Conservation (phyloP, 1,284 basidiomycete species). For the Microbotryomycetes sp. region DNA sequence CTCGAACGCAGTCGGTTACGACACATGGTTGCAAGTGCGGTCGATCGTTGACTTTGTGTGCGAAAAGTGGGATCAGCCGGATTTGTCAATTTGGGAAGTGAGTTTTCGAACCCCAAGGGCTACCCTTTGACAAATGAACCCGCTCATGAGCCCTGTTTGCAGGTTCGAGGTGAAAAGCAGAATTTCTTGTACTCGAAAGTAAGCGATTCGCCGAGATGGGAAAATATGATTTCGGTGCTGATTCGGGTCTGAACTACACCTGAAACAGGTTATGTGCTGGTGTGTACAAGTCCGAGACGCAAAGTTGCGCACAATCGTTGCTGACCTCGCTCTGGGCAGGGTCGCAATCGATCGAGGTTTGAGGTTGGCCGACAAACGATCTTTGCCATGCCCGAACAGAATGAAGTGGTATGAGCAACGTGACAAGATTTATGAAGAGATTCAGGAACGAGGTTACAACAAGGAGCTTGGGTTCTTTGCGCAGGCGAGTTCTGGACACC, state of each 20-base stretch:
- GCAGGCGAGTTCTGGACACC: slow-evolving; percentile 28
- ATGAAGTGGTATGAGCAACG: slow-evolving; percentile 64
- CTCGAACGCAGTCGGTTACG: slow-evolving; percentile 17
- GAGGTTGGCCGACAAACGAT: slow-evolving; percentile 78
- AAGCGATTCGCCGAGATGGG: slow-evolving; percentile 31
- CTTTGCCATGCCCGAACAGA: slow-evolving; percentile 42
- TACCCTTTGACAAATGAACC: too few relatives aligned
- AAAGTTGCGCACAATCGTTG: not conserved
- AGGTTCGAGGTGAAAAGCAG: slow-evolving; percentile 54
- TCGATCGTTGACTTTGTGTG: slow-evolving; percentile 45
- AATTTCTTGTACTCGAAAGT: slow-evolving; percentile 87
- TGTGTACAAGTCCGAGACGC: too few relatives aligned
- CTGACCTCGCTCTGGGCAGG: slow-evolving; percentile 47
- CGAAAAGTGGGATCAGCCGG: slow-evolving; percentile 38
- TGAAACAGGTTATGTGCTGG: slow-evolving; percentile 75
- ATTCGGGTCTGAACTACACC: not conserved
- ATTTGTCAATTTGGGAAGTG: slow-evolving; percentile 61
- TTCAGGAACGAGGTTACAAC: slow-evolving; percentile 70
- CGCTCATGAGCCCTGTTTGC: too few relatives aligned
- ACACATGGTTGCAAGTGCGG: slow-evolving; percentile 46
- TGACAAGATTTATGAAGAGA: slow-evolving; percentile 70
- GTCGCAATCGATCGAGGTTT: slow-evolving; percentile 78
- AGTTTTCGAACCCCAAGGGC: too few relatives aligned
- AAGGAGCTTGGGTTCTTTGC: slow-evolving; percentile 47
- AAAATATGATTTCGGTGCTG: not conserved